Percentiles rank a stretch among this genome's conserved stretches.
Conservation (phyloP, 1,139 yeast species). For the Debaryomyces psychrophilus region DNA sequence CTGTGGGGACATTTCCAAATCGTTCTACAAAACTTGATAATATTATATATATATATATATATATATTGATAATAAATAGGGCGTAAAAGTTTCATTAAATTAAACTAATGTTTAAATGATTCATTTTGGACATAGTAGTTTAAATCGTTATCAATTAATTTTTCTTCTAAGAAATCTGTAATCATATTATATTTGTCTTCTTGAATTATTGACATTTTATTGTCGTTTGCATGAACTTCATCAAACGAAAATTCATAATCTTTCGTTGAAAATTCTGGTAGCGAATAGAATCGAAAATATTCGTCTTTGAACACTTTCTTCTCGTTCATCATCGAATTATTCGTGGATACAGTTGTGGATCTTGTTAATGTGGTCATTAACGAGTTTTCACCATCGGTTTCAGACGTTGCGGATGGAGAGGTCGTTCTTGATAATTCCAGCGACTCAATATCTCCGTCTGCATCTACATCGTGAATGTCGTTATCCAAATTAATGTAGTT, state of each 20-base stretch:
- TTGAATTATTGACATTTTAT: slow-evolving; percentile 28
- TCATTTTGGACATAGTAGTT: slow-evolving; percentile 30
- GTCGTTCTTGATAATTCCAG: slow-evolving; percentile 44
- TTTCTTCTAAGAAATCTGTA: slow-evolving; percentile 47
- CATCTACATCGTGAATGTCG: slow-evolving; percentile 31
- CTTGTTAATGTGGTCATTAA: slow-evolving; percentile 47
- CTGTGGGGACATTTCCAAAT: neutral
- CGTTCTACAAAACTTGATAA: neutral
- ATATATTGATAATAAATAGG: slow-evolving; percentile 8
- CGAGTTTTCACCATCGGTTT: slow-evolving; percentile 38
- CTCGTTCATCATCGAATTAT: slow-evolving; percentile 21
- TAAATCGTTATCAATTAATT: slow-evolving; percentile 40
- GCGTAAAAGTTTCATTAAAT: slow-evolving; percentile 11
- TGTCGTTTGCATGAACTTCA: slow-evolving; percentile 17
- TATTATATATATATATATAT: neutral
- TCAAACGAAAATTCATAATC: slow-evolving; percentile 25
- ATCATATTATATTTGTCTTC: slow-evolving; percentile 47
- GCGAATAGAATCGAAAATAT: slow-evolving; percentile 29
- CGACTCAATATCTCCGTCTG: slow-evolving; percentile 26
- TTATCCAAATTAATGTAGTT: slow-evolving; percentile 23
- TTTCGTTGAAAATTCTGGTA: slow-evolving; percentile 29
- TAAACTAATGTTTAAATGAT: slow-evolving; percentile 7
- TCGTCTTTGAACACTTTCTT: slow-evolving; percentile 15
- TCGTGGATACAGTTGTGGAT: slow-evolving; percentile 47
- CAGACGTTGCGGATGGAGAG: slow-evolving; percentile 36